These are phyloP conservation scores for Ilex asprella DNA, from an alignment of 257 asterid genomes.

Conservation along the genomic window DNA sequence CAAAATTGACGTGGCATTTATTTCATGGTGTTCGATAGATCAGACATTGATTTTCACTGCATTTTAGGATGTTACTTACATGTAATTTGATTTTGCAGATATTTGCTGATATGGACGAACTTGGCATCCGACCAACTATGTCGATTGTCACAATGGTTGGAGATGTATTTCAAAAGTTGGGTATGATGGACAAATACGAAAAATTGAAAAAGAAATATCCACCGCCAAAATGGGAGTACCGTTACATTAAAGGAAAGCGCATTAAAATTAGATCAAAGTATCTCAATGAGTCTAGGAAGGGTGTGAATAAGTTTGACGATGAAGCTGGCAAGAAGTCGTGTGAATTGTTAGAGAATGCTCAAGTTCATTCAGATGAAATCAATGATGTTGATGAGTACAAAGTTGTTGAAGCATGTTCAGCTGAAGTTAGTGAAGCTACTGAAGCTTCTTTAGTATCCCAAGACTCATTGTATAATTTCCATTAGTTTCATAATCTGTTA, in stretches of 20 bases:
- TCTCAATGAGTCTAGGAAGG: neutral
- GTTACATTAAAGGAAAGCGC: slow-evolving; percentile 72
- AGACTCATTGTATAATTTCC: too few species aligned
- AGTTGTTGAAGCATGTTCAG: neutral
- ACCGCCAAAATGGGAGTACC: slow-evolving; percentile 82
- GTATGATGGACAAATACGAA: slow-evolving; percentile 61
- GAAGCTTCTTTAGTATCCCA: neutral
- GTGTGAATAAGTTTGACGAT: neutral
- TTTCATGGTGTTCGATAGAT: too few species aligned
- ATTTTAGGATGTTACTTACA: too few species aligned
- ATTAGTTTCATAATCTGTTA: too few species aligned
- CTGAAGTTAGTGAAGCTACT: neutral
- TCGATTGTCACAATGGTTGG: slow-evolving; percentile 66
- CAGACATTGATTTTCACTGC: too few species aligned
- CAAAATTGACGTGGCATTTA: too few species aligned
- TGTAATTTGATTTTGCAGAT: slow-evolving; percentile 30
- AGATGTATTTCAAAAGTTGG: slow-evolving; percentile 61
- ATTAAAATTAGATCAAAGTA: slow-evolving; percentile 48
- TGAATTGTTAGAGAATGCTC: slow-evolving; percentile 13
- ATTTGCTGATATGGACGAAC: slow-evolving; percentile 99
- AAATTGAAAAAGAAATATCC: slow-evolving; percentile 70
- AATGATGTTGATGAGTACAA: neutral
- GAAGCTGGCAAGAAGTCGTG: slow-evolving; percentile 21
- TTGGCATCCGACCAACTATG: slow-evolving; percentile 60
- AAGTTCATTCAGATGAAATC: slow-evolving; percentile 2